A percentile compares a stretch with the other conserved stretches of the same genome.
These are phyloP conservation scores for Hyaloscypha finlandica DNA, from an alignment of 495 filamentous ascomycete genomes.

Conservation along the genomic window DNA sequence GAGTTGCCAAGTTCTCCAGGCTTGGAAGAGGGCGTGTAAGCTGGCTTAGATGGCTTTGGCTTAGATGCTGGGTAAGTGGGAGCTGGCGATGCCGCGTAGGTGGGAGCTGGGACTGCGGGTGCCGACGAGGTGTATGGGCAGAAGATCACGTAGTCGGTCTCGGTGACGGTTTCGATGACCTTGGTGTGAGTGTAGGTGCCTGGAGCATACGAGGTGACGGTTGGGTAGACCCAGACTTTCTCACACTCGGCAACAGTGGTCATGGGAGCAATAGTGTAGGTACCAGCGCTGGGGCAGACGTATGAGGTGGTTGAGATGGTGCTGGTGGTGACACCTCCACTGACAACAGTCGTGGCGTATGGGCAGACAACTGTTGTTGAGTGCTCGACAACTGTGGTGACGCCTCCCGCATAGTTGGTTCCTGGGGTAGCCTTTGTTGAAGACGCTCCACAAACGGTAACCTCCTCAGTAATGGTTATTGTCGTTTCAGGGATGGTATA, in stretches of 20 bases:
- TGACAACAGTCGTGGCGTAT: constrained; percentile 65
- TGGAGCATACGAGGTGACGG: constrained; percentile 62
- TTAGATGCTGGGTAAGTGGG: constrained; percentile 23
- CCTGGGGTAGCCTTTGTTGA: constrained; percentile 64
- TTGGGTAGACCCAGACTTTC: constrained; percentile 65
- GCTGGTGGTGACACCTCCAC: constrained; percentile 61
- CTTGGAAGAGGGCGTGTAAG: too few species aligned
- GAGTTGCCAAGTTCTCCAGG: constrained; percentile 22
- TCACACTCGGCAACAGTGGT: constrained; percentile 58
- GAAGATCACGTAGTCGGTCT: constrained; percentile 67
- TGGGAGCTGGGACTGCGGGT: constrained; percentile 16
- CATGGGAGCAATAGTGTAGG: constrained; percentile 76
- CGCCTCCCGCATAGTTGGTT: constrained; percentile 73
- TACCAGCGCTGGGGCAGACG: constrained; percentile 76
- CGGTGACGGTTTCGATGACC: constrained; percentile 65
- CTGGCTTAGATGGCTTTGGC: too few species aligned
- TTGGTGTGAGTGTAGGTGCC: constrained; percentile 75
- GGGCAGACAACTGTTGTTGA: constrained; percentile 74
- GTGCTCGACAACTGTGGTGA: constrained; percentile 71
- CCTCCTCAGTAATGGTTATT: constrained; percentile 63
- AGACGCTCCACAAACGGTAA: constrained; percentile 66
- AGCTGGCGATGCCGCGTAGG: constrained; percentile 27
- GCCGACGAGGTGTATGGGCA: constrained; percentile 62
- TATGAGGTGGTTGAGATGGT: constrained; percentile 73
- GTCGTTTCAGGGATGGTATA: constrained; percentile 84